phyloP scores from a whole-genome alignment of 2,329 filamentous ascomycete species.

The Zymoseptoria brevis region DNA sequence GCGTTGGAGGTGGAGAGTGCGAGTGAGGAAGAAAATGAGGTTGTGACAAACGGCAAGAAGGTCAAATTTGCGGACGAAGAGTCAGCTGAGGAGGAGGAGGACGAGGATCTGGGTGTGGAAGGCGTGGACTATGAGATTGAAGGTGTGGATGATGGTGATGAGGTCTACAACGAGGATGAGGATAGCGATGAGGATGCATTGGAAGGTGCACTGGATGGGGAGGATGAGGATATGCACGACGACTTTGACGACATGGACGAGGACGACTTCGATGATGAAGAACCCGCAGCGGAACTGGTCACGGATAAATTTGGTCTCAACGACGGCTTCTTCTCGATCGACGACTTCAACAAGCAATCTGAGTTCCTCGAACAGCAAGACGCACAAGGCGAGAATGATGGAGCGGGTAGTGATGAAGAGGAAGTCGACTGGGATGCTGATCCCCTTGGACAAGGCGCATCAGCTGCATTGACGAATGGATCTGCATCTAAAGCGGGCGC shows the following conservation, averaged over 20 bases:
- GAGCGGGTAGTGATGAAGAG: constrained; percentile 71
- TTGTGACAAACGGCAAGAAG: constrained; percentile 21
- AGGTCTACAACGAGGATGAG: constrained; percentile 29
- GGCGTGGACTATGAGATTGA: constrained; percentile 30
- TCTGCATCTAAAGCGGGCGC: constrained; percentile 27
- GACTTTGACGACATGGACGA: constrained; percentile 20
- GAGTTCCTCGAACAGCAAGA: constrained; percentile 86
- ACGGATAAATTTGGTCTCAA: constrained; percentile 80
- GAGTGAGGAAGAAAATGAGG: constrained; percentile 14
- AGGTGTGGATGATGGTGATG: constrained; percentile 31
- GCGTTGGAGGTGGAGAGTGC: constrained; percentile 24
- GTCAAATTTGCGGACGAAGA: constrained; percentile 13
- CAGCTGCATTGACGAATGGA: constrained; percentile 29
- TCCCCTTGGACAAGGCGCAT: constrained; percentile 45
- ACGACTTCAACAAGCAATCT: constrained; percentile 91
- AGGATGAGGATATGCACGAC: constrained; percentile 19
- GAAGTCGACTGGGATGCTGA: constrained; percentile 82
- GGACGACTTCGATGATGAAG: constrained; percentile 42
- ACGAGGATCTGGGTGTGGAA: constrained; percentile 29
- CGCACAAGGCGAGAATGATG: constrained; percentile 65
- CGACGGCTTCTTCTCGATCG: constrained; percentile 96
- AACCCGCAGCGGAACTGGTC: constrained; percentile 49
- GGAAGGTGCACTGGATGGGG: constrained; percentile 19
- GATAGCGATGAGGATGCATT: constrained; percentile 30
- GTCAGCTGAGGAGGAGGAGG: constrained; percentile 30